A percentile compares a stretch with the other conserved stretches of the same genome.
phyloP scores from a whole-genome alignment of 2,329 filamentous ascomycete species.

The Scedosporium minutisporum region DNA sequence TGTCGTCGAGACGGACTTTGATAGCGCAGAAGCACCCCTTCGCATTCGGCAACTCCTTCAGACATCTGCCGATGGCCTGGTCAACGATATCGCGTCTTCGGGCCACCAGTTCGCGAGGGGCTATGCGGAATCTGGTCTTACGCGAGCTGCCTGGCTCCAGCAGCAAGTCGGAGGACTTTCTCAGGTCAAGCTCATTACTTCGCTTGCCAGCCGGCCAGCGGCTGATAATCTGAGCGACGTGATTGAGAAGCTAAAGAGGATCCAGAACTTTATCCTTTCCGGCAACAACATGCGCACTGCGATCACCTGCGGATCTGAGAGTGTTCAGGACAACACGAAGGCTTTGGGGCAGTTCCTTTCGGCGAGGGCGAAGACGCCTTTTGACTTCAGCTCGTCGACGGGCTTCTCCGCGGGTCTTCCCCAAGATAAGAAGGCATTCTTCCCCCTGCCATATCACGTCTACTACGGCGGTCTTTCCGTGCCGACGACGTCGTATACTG shows the following conservation, averaged over 20 bases:
- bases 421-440: constrained; percentile 66
- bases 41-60: constrained; percentile 83
- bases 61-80: constrained; percentile 75
- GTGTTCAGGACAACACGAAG: constrained; percentile 57
- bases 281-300: constrained; percentile 65
- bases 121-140: constrained; percentile 72
- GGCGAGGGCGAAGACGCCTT: background rate
- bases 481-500: constrained; percentile 74
- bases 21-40: constrained; percentile 67
- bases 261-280: constrained; percentile 69
- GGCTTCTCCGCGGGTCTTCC: background rate
- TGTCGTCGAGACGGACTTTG: constrained; percentile 82
- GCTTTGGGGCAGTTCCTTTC: constrained; percentile 63
- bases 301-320: constrained; percentile 75
- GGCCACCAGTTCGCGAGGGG: constrained; percentile 81
- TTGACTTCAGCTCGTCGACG: background rate
- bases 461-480: constrained; percentile 83
- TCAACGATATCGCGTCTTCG: constrained; percentile 84
- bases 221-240: constrained; percentile 64
- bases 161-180: constrained; percentile 88
- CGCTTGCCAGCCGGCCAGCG: constrained; percentile 62
- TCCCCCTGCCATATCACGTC: constrained; percentile 91
- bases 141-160: constrained; percentile 58
- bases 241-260: constrained; percentile 73
- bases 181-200: constrained; percentile 76